Evolutionary conservation across 1,139 yeast genomes (phyloP), one percentile per base, ranked within the genome.

Genomic region (Diutina sp.): DNA sequence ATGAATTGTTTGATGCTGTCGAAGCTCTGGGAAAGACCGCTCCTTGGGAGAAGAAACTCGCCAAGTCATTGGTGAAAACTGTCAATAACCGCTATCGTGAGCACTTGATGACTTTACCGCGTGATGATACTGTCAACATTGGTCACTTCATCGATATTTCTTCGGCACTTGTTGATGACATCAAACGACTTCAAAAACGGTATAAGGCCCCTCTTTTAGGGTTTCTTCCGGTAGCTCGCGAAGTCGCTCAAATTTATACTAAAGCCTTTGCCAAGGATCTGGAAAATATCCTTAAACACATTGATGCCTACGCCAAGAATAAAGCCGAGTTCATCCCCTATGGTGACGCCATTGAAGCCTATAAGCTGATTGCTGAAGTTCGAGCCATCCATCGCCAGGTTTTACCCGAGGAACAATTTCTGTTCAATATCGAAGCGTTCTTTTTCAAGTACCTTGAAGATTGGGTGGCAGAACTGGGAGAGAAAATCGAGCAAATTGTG

Each of bases 181-280:
- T 86, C 14, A 73, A 76, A 59, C 65, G 67, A 44, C 67, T 86
- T 47, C 89, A 85, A 60, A 84, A 82, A 61, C 68, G 82, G 58
- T 87, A 84, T 65, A 82, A 81, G 55, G 73, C 71, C 54, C 87
- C 90, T 0, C 68, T 88, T 25, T 69, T 87, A 52, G 90, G 84
- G 18, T 74, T 74, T 57, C 69, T 87, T 9, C 69, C 78, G 55
- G 80, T 87, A 16, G 46, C 46, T 1, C 28, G 30, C 3, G 32
- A 41, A 28, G 54, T 51, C 25, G 54, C 54, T 7, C 46, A 41
- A n/a, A 28, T 41, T n/a, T 25, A 38, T 51, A 21, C 54, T 38
- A 38, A 51, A 25, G 54, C 54, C 8, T 83, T 86, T 65, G 80
- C 84, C 0, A 78, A 80, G 2, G 95, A 88, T 65, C 76, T 87